phyloP scores from a whole-genome alignment of 2,329 filamentous ascomycete genomes.

The Claviceps sp. region DNA sequence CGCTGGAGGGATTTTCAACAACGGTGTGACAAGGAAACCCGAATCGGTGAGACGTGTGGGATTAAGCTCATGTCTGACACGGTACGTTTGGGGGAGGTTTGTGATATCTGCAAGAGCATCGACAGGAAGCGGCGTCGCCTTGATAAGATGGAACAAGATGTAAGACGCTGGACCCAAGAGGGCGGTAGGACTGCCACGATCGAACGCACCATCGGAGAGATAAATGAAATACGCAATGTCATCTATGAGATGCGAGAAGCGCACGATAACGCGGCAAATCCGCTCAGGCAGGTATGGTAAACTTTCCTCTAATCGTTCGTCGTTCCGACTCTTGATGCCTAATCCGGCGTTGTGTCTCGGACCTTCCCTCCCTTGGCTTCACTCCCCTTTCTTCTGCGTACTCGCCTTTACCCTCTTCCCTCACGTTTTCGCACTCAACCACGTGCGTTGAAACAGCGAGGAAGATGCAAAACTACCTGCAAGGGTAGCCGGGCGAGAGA shows the following conservation, averaged over 20 bases:
- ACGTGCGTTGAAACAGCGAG: not conserved
- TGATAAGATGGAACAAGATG: conserved; percentile 59
- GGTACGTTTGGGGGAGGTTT: conserved; percentile 44
- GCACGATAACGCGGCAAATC: conserved; percentile 22
- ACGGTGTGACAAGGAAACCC: conserved; percentile 89
- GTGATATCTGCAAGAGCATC: conserved; percentile 79
- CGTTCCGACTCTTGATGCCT: not conserved
- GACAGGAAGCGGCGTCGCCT: conserved; percentile 70
- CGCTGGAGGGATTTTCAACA: conserved; percentile 88
- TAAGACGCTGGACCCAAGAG: conserved; percentile 65
- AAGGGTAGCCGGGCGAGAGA: not conserved
- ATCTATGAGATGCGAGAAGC: conserved; percentile 33
- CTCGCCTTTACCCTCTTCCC: not conserved
- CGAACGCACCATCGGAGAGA: conserved; percentile 56
- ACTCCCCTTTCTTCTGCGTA: not conserved
- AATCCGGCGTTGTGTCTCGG: too few relatives aligned
- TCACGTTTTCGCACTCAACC: not conserved
- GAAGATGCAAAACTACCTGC: conserved; percentile 4
- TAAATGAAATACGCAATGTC: conserved; percentile 50
- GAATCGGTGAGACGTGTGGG: conserved; percentile 91
- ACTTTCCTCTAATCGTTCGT: not conserved
- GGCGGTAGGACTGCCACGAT: conserved; percentile 63
- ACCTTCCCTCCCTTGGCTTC: too few relatives aligned
- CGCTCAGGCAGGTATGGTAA: conserved; percentile 19
- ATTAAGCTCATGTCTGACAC: conserved; percentile 79